These are phyloP conservation scores for Lonicera japonica DNA, from an alignment of 129 eudicot genomes.

Conservation along the genomic window DNA sequence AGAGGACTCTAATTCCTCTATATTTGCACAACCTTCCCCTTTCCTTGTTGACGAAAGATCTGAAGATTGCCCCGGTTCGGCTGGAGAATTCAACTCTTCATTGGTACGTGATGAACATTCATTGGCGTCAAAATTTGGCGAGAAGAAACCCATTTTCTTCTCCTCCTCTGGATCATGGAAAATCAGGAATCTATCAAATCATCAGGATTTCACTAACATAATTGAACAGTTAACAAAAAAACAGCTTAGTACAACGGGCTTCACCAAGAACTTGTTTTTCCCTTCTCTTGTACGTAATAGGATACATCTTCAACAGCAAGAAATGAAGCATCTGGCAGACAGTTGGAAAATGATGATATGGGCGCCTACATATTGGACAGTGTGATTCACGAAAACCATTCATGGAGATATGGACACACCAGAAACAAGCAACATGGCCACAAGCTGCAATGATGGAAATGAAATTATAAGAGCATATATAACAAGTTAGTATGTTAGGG, in stretches of 20 bases:
- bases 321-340: conserved; percentile 65
- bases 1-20: not conserved
- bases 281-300: conserved; percentile 51
- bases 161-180: conserved; percentile 47
- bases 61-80: conserved; percentile 12
- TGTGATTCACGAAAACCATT: conserved; percentile 35
- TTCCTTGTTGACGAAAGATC: not conserved
- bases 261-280: conserved; percentile 45
- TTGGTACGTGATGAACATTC: conserved; percentile 12
- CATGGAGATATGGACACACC: conserved; percentile 76
- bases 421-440: conserved; percentile 72
- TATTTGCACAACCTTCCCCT: conserved; percentile 11
- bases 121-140: conserved; percentile 45
- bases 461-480: conserved; percentile 4
- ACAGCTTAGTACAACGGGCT: not conserved
- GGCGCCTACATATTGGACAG: conserved; percentile 66
- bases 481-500: too few species aligned
- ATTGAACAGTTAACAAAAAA: not conserved
- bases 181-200: conserved; percentile 7
- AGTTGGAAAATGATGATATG: conserved; percentile 70
- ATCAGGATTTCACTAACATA: not conserved
- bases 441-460: conserved; percentile 47
- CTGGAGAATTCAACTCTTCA: conserved; percentile 16
- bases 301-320: conserved; percentile 62
- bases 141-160: conserved; percentile 28